Evolutionary conservation across 2,329 filamentous ascomycete genomes (phyloP).

Genomic region (Colletotrichum caudatum): DNA sequence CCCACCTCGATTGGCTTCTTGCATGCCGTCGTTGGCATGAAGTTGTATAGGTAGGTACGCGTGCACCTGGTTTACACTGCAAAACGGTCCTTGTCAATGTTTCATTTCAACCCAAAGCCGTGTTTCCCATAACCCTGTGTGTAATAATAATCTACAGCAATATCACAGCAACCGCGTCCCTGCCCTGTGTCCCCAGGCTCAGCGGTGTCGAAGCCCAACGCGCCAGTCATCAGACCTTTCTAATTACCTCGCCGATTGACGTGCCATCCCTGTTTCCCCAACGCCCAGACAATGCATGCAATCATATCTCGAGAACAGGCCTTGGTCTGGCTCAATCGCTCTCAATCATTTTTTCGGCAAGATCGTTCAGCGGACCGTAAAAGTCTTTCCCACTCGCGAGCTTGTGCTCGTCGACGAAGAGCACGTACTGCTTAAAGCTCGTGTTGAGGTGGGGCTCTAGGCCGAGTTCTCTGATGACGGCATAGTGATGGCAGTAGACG

Average conservation of each 20-base stretch:
- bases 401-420: constrained; percentile 97
- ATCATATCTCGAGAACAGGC: not conserved
- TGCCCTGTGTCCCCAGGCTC: constrained; percentile 5
- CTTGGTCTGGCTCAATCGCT: constrained; percentile 73
- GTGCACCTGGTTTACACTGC: not conserved
- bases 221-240: constrained; percentile 34
- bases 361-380: constrained; percentile 93
- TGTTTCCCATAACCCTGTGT: constrained; percentile 23
- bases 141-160: constrained; percentile 40
- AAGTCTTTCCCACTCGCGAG: constrained; percentile 95
- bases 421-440: constrained; percentile 99
- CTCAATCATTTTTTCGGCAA: constrained; percentile 97
- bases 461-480: constrained; percentile 92
- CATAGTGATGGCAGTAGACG: constrained; percentile 99
- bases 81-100: constrained; percentile 19
- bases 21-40: constrained; percentile 3
- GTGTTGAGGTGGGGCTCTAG: constrained; percentile 98
- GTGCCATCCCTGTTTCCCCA: constrained; percentile 32
- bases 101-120: constrained; percentile 14
- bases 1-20: constrained; percentile 27
- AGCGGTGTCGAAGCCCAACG: constrained; percentile 25
- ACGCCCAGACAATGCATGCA: constrained; percentile 41
- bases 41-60: not conserved
- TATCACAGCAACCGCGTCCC: constrained; percentile 40
- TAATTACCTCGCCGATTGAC: constrained; percentile 28